Evolutionary conservation across 352 stramenopile genomes (phyloP).

Genomic region (Saprolegnia diclina): DNA sequence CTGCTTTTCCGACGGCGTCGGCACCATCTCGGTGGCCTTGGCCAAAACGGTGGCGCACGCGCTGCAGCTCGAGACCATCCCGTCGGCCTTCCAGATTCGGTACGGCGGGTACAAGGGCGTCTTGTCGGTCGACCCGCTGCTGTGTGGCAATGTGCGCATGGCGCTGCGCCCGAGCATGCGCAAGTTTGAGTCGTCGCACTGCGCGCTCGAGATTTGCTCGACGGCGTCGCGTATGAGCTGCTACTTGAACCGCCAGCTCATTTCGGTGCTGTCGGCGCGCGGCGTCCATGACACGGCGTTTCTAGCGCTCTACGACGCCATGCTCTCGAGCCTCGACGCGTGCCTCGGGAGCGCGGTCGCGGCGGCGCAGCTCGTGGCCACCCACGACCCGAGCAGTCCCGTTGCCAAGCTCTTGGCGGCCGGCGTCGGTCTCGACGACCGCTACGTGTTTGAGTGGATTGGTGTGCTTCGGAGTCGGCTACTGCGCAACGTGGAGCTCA

Average conservation of each 20-base stretch:
- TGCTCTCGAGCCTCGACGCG: slow-evolving; percentile 42
- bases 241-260: slow-evolving; percentile 72
- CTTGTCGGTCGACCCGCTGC: neutral
- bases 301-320: slow-evolving; percentile 64
- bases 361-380: slow-evolving; percentile 18
- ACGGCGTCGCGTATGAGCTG: neutral
- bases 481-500: slow-evolving; percentile 58
- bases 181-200: slow-evolving; percentile 9
- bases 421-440: neutral
- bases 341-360: slow-evolving; percentile 49
- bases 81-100: slow-evolving; percentile 24
- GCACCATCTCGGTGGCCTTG: neutral
- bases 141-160: neutral
- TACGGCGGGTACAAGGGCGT: slow-evolving; percentile 22
- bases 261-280: slow-evolving; percentile 58
- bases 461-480: slow-evolving; percentile 27
- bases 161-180: slow-evolving; percentile 11
- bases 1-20: slow-evolving; percentile 23
- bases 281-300: slow-evolving; percentile 58
- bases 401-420: neutral
- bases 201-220: slow-evolving; percentile 7
- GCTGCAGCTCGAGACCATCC: neutral
- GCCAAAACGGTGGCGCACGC: neutral
- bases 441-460: slow-evolving; percentile 27
- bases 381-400: slow-evolving; percentile 2